These are phyloP conservation scores for Metroxylon sagu DNA, from an alignment of 176 grass and related monocot species.

Conservation along the genomic window DNA sequence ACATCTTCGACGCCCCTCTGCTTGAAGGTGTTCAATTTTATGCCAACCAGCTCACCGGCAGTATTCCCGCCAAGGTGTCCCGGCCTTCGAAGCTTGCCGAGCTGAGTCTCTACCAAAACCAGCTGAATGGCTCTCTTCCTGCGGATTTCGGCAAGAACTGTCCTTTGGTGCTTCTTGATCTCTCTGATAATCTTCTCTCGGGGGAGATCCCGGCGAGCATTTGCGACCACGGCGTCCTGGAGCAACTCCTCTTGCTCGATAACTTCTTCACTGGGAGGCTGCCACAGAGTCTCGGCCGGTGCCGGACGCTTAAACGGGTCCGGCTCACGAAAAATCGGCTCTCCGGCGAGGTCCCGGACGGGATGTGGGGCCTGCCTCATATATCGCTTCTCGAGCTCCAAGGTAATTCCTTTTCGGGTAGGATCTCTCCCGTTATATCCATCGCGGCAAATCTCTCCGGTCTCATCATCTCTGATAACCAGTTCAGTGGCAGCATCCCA, in stretches of 20 bases:
- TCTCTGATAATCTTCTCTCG: slow-evolving; percentile 54
- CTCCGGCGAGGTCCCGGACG: slow-evolving; percentile 43
- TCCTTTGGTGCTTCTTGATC: slow-evolving; percentile 49
- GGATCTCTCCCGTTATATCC: slow-evolving; percentile 61
- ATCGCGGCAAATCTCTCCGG: slow-evolving; percentile 69
- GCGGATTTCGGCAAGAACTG: slow-evolving; percentile 43
- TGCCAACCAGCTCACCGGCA: slow-evolving; percentile 41
- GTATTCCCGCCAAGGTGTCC: slow-evolving; percentile 31
- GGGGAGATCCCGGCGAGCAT: slow-evolving; percentile 62
- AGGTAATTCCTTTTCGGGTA: slow-evolving; percentile 46
- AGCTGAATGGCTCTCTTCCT: slow-evolving; percentile 52
- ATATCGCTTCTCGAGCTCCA: slow-evolving; percentile 62
- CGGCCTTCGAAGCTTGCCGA: slow-evolving; percentile 38
- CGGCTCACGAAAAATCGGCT: slow-evolving; percentile 57
- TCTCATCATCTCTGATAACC: slow-evolving; percentile 59
- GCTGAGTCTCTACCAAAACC: slow-evolving; percentile 61
- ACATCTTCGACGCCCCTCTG: slow-evolving; percentile 56
- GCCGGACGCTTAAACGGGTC: slow-evolving; percentile 53
- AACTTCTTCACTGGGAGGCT: slow-evolving; percentile 44
- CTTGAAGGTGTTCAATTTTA: slow-evolving; percentile 67
- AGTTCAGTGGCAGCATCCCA: slow-evolving; percentile 51
- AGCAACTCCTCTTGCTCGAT: slow-evolving; percentile 64
- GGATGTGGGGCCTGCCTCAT: slow-evolving; percentile 82
- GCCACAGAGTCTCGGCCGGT: slow-evolving; percentile 56
- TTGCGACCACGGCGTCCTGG: slow-evolving; percentile 75